Evolutionary conservation across 1,284 basidiomycete genomes (phyloP), one percentile per base, ranked within the genome.

Genomic region (Fomitopsis schrenkii): DNA sequence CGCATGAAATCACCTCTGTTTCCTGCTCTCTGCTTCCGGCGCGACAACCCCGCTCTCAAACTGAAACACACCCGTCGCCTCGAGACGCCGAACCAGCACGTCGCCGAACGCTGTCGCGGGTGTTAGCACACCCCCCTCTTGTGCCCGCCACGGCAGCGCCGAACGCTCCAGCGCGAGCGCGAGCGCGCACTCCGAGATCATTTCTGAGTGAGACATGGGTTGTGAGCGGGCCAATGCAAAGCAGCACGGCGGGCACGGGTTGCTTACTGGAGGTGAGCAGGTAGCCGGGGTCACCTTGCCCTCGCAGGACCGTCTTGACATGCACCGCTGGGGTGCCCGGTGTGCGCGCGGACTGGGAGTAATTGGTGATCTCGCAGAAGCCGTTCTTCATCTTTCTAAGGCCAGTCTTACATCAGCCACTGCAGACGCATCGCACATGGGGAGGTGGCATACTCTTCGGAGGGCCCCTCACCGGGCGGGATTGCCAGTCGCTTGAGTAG

Each of bases 231-330:
- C 28, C 40, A 58, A n/a, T 14, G 26, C 26, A n/a, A 35, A 26
- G 19, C n/a, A 41, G n/a, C 5, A 33, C 14, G 52, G 46, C 56
- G 55, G 40, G 22, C 33, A 19, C 38, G 33, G 33, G 35, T 33
- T n/a, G 72, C 82, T 56, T 67, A 90, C 88, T 75, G 5, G 88
- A 79, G 1, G 91, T 88, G 41, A 87, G 75, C 17, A 82, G 72
- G 73, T 95, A 94, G 2, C 93, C 92, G 4, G 92, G 90, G 70
- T 95, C 92, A n/a, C 91, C 91, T 48, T 84, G 78, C 1, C 84
- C 88, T 56, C 73, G 77, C 57, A 87, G 74, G 40, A 83, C 80
- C 1, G 81, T 86, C 64, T 88, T 86, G 35, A 89, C 83, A 55
- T 82, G 77, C n/a, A 83, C 75, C 19, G 80, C 76, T 5, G 80